Evolutionary conservation across 2,329 filamentous ascomycete species (phyloP), one percentile per base, ranked within the genome.

Genomic region (Ustilaginoidea virens): DNA sequence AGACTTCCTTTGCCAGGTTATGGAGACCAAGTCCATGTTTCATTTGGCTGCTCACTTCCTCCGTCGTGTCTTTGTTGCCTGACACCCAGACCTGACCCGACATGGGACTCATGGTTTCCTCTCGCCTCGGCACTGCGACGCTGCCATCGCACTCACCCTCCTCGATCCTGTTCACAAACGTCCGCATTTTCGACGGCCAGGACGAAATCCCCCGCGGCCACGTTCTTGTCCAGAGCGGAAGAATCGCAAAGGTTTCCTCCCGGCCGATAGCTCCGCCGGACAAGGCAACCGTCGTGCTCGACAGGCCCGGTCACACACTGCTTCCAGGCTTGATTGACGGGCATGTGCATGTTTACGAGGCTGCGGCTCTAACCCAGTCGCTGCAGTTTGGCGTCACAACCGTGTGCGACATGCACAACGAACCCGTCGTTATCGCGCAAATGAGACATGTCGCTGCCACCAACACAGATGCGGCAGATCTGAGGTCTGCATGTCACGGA

Each of bases 371-470:
- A 1, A 49, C 49, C 2, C 60, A 66, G 36, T 49, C 55, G 2
- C 42, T 66, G 2, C 47, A 53, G 2, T 66, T 66, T 30, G 62
- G 63, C 2, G 55, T 66, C 8, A 67, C 61, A 0, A 67, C 63
- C 1, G 57, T 64, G 4, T 58, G 55, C 30, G 62, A 66, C 21
- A 61, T 66, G 59, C 56, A 61, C 22, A 55, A 55, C 10, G 51
- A 56, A 28, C 38, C 45, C 4, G 37, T 29, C 13, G 46, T 51
- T 32, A 49, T 52, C 11, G 36, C 38, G 23, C 46, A 45, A 25
- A 38, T 53, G 13, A 43, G 41, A 16, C 43, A 42, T 34, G 41
- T 47, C 20, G 36, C 36, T 7, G 27, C 22, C 7, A 33, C 28
- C 0, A 37, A 36, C 19, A 21, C 37, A 29, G 41, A 63, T 39